phyloP scores from a whole-genome alignment of 345 rosid genomes.

The Camelina laxa region DNA sequence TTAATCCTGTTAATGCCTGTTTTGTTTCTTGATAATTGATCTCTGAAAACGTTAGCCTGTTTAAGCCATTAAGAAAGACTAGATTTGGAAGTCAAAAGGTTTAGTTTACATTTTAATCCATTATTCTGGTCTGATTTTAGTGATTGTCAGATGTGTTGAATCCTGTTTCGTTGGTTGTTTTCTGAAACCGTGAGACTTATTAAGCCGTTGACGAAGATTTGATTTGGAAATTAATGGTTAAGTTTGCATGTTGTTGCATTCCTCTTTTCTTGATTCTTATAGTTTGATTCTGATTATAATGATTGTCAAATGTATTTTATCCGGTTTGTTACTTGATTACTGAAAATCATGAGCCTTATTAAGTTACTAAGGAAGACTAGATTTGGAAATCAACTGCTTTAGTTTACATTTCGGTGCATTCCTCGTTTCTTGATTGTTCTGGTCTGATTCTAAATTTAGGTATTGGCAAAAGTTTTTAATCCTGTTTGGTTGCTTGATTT shows the following conservation, averaged over 20 bases:
- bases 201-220: not conserved
- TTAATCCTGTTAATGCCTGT: not conserved
- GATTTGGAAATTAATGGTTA: not conserved
- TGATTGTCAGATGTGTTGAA: not conserved
- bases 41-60: not conserved
- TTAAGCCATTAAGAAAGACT: not conserved
- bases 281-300: not conserved
- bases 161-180: not conserved
- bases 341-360: not conserved
- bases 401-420: not conserved
- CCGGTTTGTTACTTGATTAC: not conserved
- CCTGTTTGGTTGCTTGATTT: too few species aligned
- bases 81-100: too few species aligned
- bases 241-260: not conserved
- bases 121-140: not conserved
- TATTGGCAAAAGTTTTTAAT: not conserved
- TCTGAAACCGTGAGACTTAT: not conserved
- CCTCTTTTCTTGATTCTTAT: not conserved
- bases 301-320: slow-evolving; percentile 10
- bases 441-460: not conserved
- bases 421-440: not conserved
- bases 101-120: not conserved
- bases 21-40: not conserved
- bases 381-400: not conserved
- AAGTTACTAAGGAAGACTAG: not conserved